A percentile compares a stretch with the other conserved stretches of the same genome.
phyloP scores from a whole-genome alignment of 2,329 filamentous ascomycete genomes.

The Talaromyces rugulosus region DNA sequence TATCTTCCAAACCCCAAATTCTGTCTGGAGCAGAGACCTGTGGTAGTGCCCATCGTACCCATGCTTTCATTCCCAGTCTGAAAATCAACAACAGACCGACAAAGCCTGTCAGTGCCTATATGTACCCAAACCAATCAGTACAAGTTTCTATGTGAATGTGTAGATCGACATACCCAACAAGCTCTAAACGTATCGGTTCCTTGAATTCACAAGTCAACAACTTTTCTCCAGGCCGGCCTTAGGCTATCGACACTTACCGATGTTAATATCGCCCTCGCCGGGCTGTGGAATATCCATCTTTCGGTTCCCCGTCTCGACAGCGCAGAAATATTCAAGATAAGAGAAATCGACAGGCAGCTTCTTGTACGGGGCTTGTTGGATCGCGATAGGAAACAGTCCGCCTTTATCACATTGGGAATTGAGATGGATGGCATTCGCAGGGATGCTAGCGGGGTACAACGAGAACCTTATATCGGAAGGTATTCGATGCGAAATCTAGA shows the following conservation, averaged over 20 bases:
- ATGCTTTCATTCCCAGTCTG: constrained; percentile 22
- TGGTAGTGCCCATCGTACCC: constrained; percentile 29
- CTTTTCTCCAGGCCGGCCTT: background rate
- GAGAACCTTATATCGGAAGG: background rate
- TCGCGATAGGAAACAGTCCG: background rate
- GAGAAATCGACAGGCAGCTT: background rate
- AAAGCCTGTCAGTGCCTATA: constrained; percentile 16
- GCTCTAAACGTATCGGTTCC: constrained; percentile 11
- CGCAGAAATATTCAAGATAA: background rate
- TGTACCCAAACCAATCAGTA: background rate
- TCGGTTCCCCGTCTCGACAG: background rate
- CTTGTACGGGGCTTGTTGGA: background rate
- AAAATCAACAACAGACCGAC: constrained; percentile 17
- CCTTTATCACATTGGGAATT: background rate
- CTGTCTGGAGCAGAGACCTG: constrained; percentile 27
- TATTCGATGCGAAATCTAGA: background rate
- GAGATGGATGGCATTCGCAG: background rate
- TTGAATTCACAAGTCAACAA: constrained; percentile 3
- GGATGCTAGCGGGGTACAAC: background rate
- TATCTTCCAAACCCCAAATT: constrained; percentile 32
- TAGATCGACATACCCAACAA: constrained; percentile 10
- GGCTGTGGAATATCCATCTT: constrained; percentile 18
- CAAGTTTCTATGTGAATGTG: background rate
- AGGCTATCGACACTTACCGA: constrained; percentile 10
- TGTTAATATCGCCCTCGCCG: constrained; percentile 16